A percentile compares a stretch with the other conserved stretches of the same genome.
These are phyloP conservation scores for Flaveria floridana DNA, from an alignment of 140 eudicot genomes.

Conservation along the genomic window DNA sequence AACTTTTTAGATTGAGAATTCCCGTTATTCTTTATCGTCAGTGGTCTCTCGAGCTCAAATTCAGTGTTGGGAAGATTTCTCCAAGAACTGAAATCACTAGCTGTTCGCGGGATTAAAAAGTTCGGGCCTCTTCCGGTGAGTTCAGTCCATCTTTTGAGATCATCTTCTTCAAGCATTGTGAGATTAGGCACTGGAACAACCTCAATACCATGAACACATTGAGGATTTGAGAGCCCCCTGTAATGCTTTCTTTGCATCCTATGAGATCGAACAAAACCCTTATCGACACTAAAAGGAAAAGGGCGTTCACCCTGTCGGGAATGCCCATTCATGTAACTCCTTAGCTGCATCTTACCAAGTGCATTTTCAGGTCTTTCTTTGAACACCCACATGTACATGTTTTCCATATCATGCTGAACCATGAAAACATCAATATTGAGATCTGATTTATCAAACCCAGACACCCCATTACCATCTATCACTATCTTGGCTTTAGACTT, in stretches of 20 bases:
- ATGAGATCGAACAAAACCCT: conserved; percentile 82
- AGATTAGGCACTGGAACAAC: conserved; percentile 62
- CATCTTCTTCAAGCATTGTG: conserved; percentile 58
- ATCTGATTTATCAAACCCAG: conserved; percentile 80
- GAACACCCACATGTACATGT: conserved; percentile 96
- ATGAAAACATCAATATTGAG: conserved; percentile 80
- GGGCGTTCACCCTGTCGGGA: conserved; percentile 94
- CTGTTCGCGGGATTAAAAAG: conserved; percentile 69
- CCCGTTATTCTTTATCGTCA: conserved; percentile 36
- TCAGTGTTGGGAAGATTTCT: conserved; percentile 75
- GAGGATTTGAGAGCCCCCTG: conserved; percentile 87
- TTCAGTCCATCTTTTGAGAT: conserved; percentile 75
- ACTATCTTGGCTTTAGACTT: conserved; percentile 72
- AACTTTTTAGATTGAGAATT: conserved; percentile 55
- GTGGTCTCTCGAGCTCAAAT: conserved; percentile 66
- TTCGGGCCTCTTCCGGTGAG: conserved; percentile 73
- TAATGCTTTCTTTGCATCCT: conserved; percentile 93
- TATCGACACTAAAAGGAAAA: conserved; percentile 82
- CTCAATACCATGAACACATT: conserved; percentile 88
- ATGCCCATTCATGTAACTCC: conserved; percentile 97
- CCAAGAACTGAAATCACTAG: conserved; percentile 85
- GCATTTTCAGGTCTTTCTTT: conserved; percentile 89
- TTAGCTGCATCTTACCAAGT: conserved; percentile 81
- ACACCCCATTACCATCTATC: conserved; percentile 65
- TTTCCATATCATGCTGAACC: conserved; percentile 98